Base-by-base conservation (phyloP, 2,329 filamentous ascomycete genomes). In the Aureobasidium namibiae region DNA sequence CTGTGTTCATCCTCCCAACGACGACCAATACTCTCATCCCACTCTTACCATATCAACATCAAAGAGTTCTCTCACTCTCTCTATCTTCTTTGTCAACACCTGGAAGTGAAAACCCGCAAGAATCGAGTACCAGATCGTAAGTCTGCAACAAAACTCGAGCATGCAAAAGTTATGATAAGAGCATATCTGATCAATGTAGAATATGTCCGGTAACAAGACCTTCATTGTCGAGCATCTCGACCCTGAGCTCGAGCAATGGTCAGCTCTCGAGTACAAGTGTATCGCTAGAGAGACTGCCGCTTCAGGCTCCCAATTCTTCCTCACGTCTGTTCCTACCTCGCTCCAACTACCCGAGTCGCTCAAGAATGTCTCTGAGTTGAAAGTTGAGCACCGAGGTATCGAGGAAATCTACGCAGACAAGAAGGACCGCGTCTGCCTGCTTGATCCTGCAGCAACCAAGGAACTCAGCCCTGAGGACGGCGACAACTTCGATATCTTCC, bases 141-240 rank as follows among this genome's bases (percentile, higher is more conserved):
- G 39, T 46, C 26, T 23, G 23, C 24, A 2, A 14, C 21, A 7
- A 26, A 3, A 16, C 4, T 49, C 23, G 3, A 34, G 21, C 4
- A 4, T 9, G n/a, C 4, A 31, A 34, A n/a, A 38, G 29, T 5
- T 4, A 44, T 23, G 29, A 18, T n/a, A 56, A 44, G n/a, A 21
- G 16, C n/a, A 9, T 6, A 38, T 31, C 33, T 36, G 45, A 29
- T 4, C n/a, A 11, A 14, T 14, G 29, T 16, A 38, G 42, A 57
- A n/a, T 5, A 61, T 57, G 54, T 24, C 38, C 2, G 36, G 41
- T 29, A 45, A 41, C 26, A 63, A 91, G 74, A 92, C 85, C 44
- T 96, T 94, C 75, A 89, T 97, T 68, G 92, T 97, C 67, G 92
- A 97, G 78, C 92, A 99, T 75, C 85, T 99, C 64, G 94, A 99